Evolutionary conservation across 2,329 filamentous ascomycete species (phyloP), one percentile per base, ranked within the genome.

Genomic region (Phialophora expanda): DNA sequence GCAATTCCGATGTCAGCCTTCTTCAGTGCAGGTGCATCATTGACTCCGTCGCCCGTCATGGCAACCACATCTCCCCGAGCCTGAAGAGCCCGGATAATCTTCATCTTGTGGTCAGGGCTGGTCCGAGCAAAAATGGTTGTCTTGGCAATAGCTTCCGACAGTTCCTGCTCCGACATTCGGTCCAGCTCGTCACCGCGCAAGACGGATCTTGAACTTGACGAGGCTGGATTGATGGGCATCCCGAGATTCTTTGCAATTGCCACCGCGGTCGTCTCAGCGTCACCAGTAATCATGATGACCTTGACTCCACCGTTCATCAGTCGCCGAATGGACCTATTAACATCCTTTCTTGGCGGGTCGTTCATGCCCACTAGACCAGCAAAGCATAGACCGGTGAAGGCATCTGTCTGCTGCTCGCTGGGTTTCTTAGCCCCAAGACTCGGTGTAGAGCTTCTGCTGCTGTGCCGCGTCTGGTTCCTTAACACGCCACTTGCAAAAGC

Each of bases 241-340:
- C 95, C 95, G n/a, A 99, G 84, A 75, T 97, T 94, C 78, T 87
- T 92, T 32, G 92, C 95, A 75, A 99, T 98, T 0, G 95, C 95
- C 54, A 97, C 84, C 2, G 95, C 95, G 2, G 95, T 99, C 1
- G 92, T 92, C 76, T 98, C 93, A 17, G 95, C 92, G 77, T 99
- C 95, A 65, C 95, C 95, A 9, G 95, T 99, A 71, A 99, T 98
- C 95, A 99, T 99, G 73, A 99, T 96, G 56, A 99, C 92, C 77
- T 93, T 95, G 69, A 99, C 95, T 46, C 94, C 94, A 61, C 95
- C 95, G 56, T 92, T 88, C 89, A 98, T 94, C 62, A 99, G 82
- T 68, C 90, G 89, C 71, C 92, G 86, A 71, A 99, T 97, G 5
- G 94, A 93, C 69, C 90, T 89, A 71, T 92, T 90, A 8, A 99